Conservation (phyloP, 1,139 yeast genomes). For the Yamadazyma membranifaciens region DNA sequence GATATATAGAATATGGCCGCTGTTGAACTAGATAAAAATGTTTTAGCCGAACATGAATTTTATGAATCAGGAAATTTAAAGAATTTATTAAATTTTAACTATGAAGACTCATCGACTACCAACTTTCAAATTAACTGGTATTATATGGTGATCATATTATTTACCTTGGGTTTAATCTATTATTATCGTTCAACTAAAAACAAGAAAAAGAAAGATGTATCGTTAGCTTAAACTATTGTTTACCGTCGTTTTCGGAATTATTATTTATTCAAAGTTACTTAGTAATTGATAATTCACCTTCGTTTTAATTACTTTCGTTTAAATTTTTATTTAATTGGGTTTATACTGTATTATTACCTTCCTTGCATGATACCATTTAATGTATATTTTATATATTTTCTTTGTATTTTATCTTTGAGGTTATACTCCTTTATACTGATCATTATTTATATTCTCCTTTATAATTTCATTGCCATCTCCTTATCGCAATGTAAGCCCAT, state of each 20-base stretch:
- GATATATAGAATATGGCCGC: slow-evolving; percentile 3
- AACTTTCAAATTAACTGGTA: not conserved
- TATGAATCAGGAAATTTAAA: slow-evolving; percentile 17
- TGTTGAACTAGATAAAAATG: slow-evolving; percentile 10
- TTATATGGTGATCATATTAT: not conserved
- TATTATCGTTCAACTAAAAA: not conserved
- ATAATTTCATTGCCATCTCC: no score
- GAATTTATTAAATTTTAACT: slow-evolving; percentile 15
- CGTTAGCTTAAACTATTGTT: not conserved
- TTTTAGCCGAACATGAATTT: slow-evolving; percentile 16
- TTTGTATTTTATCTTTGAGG: no score
- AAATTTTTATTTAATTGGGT: not conserved
- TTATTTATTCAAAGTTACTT: no score
- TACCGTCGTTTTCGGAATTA: no score
- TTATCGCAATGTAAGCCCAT: no score
- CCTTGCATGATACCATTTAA: not conserved
- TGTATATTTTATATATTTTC: not conserved
- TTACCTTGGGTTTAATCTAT: not conserved
- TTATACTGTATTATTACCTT: not conserved
- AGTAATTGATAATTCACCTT: no score
- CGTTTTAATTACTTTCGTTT: not conserved
- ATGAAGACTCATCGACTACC: slow-evolving; percentile 7
- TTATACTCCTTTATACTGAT: no score
- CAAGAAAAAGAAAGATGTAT: not conserved
- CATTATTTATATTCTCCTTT: no score